A percentile compares a stretch with the other conserved stretches of the same genome.
phyloP scores from a whole-genome alignment of 176 grass and related monocot species.

The Rhynchospora pubera region DNA sequence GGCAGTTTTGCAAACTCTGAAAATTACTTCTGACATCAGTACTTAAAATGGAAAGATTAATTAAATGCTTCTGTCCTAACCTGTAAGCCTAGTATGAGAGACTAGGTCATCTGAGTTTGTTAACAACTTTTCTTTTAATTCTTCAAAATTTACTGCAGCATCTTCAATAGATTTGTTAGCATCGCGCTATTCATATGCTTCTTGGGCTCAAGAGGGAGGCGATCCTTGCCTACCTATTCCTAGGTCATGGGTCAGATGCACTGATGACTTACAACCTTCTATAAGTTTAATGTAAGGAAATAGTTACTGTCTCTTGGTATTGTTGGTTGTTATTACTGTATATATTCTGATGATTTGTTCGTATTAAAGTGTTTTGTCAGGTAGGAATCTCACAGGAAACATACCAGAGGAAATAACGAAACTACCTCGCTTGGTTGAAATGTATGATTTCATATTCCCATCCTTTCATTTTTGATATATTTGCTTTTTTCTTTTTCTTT shows the following conservation, averaged over 20 bases:
- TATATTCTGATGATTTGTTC: slow-evolving; percentile 5
- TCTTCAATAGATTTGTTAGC: slow-evolving; percentile 43
- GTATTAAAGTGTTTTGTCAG: slow-evolving; percentile 53
- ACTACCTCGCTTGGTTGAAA: slow-evolving; percentile 53
- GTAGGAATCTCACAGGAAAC: slow-evolving; percentile 61
- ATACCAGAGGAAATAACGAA: slow-evolving; percentile 50
- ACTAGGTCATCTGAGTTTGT: neutral
- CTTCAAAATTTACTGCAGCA: slow-evolving; percentile 25
- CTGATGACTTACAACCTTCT: slow-evolving; percentile 34
- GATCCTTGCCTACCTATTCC: slow-evolving; percentile 74
- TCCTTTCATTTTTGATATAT: neutral
- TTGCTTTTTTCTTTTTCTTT: neutral
- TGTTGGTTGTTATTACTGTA: slow-evolving; percentile 11
- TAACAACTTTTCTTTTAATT: neutral
- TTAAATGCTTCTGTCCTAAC: neutral
- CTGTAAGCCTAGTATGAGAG: neutral
- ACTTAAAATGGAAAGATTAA: neutral
- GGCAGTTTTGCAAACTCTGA: neutral
- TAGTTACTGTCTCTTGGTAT: neutral
- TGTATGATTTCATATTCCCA: slow-evolving; percentile 38
- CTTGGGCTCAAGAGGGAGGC: slow-evolving; percentile 63
- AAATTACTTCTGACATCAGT: neutral
- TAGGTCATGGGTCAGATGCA: slow-evolving; percentile 81
- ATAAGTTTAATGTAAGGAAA: slow-evolving; percentile 57
- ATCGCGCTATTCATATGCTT: slow-evolving; percentile 29